Base-by-base conservation (phyloP, 225 moss, liverwort and hornwort species). In the Bryoerythrophyllum caledonicum region DNA sequence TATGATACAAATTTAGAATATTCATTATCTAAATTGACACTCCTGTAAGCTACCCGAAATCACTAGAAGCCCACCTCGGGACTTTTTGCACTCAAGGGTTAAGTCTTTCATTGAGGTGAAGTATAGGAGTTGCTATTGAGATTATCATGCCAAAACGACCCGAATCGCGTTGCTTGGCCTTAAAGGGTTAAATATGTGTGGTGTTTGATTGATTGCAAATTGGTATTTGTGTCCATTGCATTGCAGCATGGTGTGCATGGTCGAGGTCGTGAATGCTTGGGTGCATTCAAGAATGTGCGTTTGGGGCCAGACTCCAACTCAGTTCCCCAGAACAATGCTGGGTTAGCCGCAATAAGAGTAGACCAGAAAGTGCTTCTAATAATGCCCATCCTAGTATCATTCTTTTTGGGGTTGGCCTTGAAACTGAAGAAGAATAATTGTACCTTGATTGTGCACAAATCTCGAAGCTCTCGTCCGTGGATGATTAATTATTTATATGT, bases 331-430 rank as follows among this genome's bases (percentile, higher is more conserved):
- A 28, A 6, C 51, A 10, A 11, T 73, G 73, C 49, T 73, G 62
- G 73, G 35, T 23, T 49, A 24, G 64, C 53, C 20, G 54, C 54
- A 64, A 74, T 8, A 19, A 54, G 38, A 74, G 64, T 63, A 51
- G 63, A 74, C 74, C 26, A 74, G 74, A 74, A 74, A 74, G 74
- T 54, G 43, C 38, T 37, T 63, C 53, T 19, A 63, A 63, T 63
- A 63, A 60, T 74, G 62, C 48, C 62, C 17, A 15, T 23, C 3
- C 4, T 73, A 21, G 51, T 37, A 62, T 63, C 10, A 49, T 35
- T 35, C 56, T 56, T 20, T 7, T 49, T 27, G 48, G 15, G 30
- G 46, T 46, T 30, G 28, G 20, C 17, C 26, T 58, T 12, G 26
- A 17, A 9, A 40, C 12, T 43, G 10, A 60, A 46, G 60, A 60